Evolutionary conservation across 805 yeast genomes (phyloP).

Genomic region (Wickerhamiella siamensis): DNA sequence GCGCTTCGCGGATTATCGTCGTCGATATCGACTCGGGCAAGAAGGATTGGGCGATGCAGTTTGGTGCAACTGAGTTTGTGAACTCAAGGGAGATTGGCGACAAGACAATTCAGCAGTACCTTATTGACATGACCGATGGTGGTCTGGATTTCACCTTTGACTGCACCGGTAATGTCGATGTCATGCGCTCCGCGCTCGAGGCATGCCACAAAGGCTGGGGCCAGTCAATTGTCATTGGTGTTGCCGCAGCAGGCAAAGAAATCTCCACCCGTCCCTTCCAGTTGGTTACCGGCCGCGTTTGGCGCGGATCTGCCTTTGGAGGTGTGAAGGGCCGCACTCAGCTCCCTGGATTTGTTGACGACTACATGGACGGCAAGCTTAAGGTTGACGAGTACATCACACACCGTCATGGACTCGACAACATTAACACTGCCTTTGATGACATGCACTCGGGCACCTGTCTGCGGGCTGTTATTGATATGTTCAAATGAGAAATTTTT

Average conservation of each 20-base stretch:
- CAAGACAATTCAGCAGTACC: conserved; percentile 54
- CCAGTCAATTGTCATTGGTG: conserved; percentile 86
- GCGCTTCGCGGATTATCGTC: conserved; percentile 65
- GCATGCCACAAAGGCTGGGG: conserved; percentile 99
- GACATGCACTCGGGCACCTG: conserved; percentile 92
- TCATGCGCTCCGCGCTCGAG: conserved; percentile 93
- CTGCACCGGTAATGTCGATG: conserved; percentile 91
- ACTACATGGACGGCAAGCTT: conserved; percentile 64
- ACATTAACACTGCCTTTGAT: conserved; percentile 80
- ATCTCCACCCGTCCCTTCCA: conserved; percentile 97
- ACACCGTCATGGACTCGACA: conserved; percentile 62
- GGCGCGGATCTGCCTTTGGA: conserved; percentile 99
- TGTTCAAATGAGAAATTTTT: conserved; percentile 1
- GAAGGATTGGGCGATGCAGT: conserved; percentile 70
- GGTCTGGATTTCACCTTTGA: conserved; percentile 94
- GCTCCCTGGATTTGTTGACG: conserved; percentile 79
- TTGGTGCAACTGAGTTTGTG: conserved; percentile 92
- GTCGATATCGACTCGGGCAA: conserved; percentile 78
- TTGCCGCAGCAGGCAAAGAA: conserved; percentile 97
- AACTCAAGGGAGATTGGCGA: conserved; percentile 61
- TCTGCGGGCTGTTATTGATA: conserved; percentile 63
- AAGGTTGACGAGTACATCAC: conserved; percentile 94
- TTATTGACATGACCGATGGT: conserved; percentile 87
- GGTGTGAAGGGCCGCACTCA: conserved; percentile 97
- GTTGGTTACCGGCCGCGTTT: conserved; percentile 94